phyloP scores from a whole-genome alignment of 768 basidiomycete genomes.

The Hypsizygus marmoreus region DNA sequence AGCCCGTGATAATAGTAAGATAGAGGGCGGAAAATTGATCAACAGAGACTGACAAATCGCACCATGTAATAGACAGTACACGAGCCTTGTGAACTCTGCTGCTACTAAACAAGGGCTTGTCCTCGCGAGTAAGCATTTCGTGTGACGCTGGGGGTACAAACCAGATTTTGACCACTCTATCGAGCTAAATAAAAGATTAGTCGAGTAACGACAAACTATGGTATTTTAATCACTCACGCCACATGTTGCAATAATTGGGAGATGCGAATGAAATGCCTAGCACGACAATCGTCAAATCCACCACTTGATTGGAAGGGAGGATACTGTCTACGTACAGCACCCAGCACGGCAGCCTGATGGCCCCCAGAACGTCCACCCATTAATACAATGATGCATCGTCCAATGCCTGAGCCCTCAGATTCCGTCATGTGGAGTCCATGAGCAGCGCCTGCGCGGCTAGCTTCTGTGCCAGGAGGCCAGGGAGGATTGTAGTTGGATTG shows the following conservation, averaged over 20 bases:
- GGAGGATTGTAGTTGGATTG: slow-evolving; percentile 57
- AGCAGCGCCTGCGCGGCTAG: slow-evolving; percentile 65
- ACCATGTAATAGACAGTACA: slow-evolving; percentile 69
- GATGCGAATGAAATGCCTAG: slow-evolving; percentile 70
- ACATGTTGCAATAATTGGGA: slow-evolving; percentile 74
- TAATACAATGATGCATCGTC: slow-evolving; percentile 65
- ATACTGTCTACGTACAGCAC: slow-evolving; percentile 41
- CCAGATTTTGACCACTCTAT: slow-evolving; percentile 80
- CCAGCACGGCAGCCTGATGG: slow-evolving; percentile 67
- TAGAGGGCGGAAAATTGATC: neutral
- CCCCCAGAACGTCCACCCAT: slow-evolving; percentile 75
- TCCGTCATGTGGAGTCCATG: slow-evolving; percentile 67
- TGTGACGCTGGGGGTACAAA: slow-evolving; percentile 42
- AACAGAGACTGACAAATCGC: neutral
- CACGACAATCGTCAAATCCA: no score
- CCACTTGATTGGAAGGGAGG: no score
- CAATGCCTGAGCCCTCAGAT: slow-evolving; percentile 61
- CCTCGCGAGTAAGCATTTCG: slow-evolving; percentile 54
- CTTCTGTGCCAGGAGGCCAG: slow-evolving; percentile 53
- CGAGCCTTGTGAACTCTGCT: slow-evolving; percentile 65
- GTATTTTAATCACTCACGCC: slow-evolving; percentile 52
- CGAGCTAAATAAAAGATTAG: slow-evolving; percentile 48
- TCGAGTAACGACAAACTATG: neutral
- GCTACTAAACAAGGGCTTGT: slow-evolving; percentile 78
- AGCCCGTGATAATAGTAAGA: no score